Base-by-base conservation (phyloP, 345 rosid genomes). In the Syzygium oleosum region DNA sequence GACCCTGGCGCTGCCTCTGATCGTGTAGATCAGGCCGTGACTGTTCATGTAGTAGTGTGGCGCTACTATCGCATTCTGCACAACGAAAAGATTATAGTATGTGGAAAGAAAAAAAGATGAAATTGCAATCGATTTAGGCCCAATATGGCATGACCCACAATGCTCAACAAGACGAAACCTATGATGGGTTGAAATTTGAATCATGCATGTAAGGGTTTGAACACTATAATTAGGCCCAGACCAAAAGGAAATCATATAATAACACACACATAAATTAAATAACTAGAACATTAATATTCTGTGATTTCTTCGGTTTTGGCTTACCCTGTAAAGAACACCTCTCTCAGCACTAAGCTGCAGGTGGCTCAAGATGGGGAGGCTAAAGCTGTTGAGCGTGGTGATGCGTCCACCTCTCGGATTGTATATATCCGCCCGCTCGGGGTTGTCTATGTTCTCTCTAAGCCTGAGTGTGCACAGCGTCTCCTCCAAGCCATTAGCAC, bases 381-480 rank as follows among this genome's bases (percentile, higher is more conserved):
- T 91, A 34, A 80, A 87, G 90, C 94, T 90, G 89, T 93, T 93
- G 52, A 93, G 78, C 85, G 92, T 91, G 87, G 92, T 90, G 90
- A 94, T 88, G 51, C 95, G 92, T 7, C 96, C 98, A 3, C 91
- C 94, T 12, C 92, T 91, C 29, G 96, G 93, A 92, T 93, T 94
- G 84, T 89, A 96, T 21, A 92, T 52, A 84, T 94, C 98, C 2
- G 94, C 93, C 7, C 85, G 90, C 58, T 90, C 89, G 53, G 98
- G 95, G 61, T 91, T 90, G 53, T 91, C 88, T 19, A 94, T 87
- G 73, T 92, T 91, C 83, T 92, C 92, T 34, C 46, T 90, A 22
- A 95, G 59, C 87, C 91, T 93, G 53, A 91, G 87, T 15, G 94
- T 85, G 92, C 98, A 95, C 73, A 92, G 68, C 5, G 95, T 94